phyloP scores from a whole-genome alignment of 805 yeast species.

The Kazachstania bromeliacearum region DNA sequence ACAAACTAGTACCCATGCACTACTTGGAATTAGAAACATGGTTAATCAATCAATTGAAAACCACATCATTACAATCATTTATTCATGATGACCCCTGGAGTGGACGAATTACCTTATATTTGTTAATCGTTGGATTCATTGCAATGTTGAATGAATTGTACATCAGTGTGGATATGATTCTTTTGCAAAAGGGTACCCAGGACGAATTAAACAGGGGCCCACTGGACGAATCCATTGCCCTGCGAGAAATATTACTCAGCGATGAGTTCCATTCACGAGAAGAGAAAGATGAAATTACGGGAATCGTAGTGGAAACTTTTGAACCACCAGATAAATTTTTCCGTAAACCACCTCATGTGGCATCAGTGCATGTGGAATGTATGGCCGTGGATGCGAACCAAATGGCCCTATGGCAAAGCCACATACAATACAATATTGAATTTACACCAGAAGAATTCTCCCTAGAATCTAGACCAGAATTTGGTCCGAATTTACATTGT shows the following conservation, averaged over 20 bases:
- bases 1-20: too few relatives aligned
- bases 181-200: constrained; percentile 26
- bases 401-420: constrained; percentile 17
- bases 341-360: constrained; percentile 73
- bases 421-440: constrained; percentile 57
- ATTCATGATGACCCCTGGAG: constrained; percentile 23
- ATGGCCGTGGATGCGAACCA: constrained; percentile 26
- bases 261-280: constrained; percentile 29
- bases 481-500: constrained; percentile 59
- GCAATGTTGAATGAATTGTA: constrained; percentile 29
- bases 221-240: constrained; percentile 23
- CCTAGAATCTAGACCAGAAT: constrained; percentile 47
- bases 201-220: constrained; percentile 24
- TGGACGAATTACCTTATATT: constrained; percentile 28
- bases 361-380: constrained; percentile 54
- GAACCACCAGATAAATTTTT: constrained; percentile 51
- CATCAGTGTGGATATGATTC: constrained; percentile 28
- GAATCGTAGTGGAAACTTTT: constrained; percentile 28
- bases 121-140: constrained; percentile 24
- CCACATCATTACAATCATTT: constrained; percentile 13
- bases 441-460: constrained; percentile 76
- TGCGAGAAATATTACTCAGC: constrained; percentile 24
- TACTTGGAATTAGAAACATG: too few relatives aligned
- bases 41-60: too few relatives aligned
- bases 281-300: constrained; percentile 24